Conservation (phyloP, 257 asterid species). For the Solanum raphanifolium region DNA sequence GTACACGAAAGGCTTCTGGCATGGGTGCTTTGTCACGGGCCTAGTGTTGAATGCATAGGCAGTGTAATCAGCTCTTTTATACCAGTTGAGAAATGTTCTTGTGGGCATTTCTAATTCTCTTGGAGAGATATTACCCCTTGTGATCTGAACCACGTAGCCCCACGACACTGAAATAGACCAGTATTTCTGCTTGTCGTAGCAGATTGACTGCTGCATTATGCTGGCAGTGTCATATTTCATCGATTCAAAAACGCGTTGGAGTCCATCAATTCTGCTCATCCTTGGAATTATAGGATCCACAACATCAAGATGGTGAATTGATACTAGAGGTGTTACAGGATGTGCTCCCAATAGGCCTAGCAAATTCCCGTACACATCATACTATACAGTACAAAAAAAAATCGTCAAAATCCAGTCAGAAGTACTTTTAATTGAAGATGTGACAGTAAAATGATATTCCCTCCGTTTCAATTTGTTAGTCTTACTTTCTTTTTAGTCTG, state of each 20-base stretch:
- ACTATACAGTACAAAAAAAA: constrained; percentile 35
- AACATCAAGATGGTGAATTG: constrained; percentile 84
- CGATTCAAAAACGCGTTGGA: constrained; percentile 35
- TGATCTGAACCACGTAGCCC: constrained; percentile 73
- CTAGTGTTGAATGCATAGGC: constrained; percentile 88
- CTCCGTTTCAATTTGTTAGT: neutral
- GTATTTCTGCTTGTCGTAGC: constrained; percentile 48
- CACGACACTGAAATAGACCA: constrained; percentile 79
- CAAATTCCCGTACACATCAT: constrained; percentile 85
- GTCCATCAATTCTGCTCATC: constrained; percentile 32
- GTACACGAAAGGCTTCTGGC: constrained; percentile 68
- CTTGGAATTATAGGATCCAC: constrained; percentile 77
- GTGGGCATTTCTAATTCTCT: constrained; percentile 80
- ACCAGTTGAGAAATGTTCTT: constrained; percentile 77
- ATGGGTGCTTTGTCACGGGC: constrained; percentile 73
- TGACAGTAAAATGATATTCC: neutral
- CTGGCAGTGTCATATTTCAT: constrained; percentile 57
- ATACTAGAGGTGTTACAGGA: constrained; percentile 70
- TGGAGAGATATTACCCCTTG: constrained; percentile 61
- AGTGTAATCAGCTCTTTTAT: constrained; percentile 60
- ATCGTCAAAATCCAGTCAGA: neutral
- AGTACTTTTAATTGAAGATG: neutral
- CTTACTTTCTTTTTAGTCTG: too few species aligned
- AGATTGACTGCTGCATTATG: constrained; percentile 69
- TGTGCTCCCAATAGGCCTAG: constrained; percentile 83